A percentile compares a stretch with the other conserved stretches of the same genome.
These are phyloP conservation scores for Oxytropis ochrocephala DNA, from an alignment of 306 rosid genomes.

Conservation along the genomic window DNA sequence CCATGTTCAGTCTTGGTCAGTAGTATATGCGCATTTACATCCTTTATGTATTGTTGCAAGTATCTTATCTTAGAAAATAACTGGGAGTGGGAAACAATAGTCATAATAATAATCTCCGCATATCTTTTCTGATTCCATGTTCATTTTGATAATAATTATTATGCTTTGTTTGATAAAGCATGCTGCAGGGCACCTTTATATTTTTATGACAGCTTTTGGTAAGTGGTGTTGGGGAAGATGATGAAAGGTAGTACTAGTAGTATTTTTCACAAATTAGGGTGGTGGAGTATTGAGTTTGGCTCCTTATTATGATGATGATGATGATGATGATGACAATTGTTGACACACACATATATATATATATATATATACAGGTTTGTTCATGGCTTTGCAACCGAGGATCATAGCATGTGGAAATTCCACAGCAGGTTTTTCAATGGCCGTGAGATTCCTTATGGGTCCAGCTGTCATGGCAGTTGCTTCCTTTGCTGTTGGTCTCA, in stretches of 20 bases:
- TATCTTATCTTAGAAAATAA: not conserved
- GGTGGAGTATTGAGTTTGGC: not conserved
- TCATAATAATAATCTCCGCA: no score
- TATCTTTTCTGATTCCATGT: constrained; percentile 18
- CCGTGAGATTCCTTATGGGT: constrained; percentile 94
- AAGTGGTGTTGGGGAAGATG: constrained; percentile 30
- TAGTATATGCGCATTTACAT: not conserved
- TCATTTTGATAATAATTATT: not conserved
- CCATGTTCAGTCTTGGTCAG: constrained; percentile 98
- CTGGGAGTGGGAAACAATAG: not conserved
- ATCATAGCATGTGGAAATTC: constrained; percentile 98
- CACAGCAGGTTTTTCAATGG: constrained; percentile 84
- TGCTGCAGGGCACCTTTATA: constrained; percentile 28
- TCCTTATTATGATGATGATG: not conserved
- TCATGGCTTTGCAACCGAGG: constrained; percentile 99
- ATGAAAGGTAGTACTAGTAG: constrained; percentile 25
- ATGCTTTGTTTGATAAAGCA: not conserved
- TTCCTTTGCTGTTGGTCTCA: constrained; percentile 91
- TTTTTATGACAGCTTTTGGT: constrained; percentile 10
- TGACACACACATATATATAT: no score
- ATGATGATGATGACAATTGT: not conserved
- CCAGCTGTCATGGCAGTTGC: constrained; percentile 99
- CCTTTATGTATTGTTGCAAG: no score
- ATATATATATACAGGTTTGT: constrained; percentile 60
- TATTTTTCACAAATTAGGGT: no score